Conservation (phyloP, 2,329 filamentous ascomycete genomes). For the Hypoxylon sp. region DNA sequence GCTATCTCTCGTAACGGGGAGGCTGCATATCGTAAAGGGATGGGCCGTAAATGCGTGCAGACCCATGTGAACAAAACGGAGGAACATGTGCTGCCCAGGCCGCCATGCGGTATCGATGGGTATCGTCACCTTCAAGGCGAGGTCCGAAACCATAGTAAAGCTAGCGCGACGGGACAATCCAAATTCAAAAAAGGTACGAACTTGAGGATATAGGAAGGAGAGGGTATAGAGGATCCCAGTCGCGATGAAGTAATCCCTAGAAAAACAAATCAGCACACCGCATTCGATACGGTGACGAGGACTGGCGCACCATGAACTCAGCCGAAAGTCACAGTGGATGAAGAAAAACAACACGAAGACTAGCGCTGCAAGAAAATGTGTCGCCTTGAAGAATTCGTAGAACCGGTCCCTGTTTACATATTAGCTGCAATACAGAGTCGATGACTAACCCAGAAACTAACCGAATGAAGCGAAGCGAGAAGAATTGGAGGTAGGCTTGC, state of each 20-base stretch:
- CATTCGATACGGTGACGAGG: neutral
- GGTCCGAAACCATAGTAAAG: constrained; percentile 58
- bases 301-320: constrained; percentile 65
- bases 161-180: constrained; percentile 62
- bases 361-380: constrained; percentile 66
- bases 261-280: constrained; percentile 8
- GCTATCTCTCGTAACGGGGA: constrained; percentile 53
- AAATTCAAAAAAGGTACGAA: constrained; percentile 65
- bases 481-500: constrained; percentile 69
- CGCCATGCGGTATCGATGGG: constrained; percentile 62
- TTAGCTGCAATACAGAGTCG: neutral
- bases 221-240: constrained; percentile 66
- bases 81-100: constrained; percentile 69
- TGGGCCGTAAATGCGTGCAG: constrained; percentile 63
- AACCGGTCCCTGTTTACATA: constrained; percentile 58
- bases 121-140: constrained; percentile 61
- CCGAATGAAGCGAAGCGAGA: constrained; percentile 66
- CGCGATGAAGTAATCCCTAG: constrained; percentile 73
- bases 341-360: constrained; percentile 73
- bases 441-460: constrained; percentile 48
- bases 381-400: constrained; percentile 74
- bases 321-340: constrained; percentile 69
- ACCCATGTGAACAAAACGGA: constrained; percentile 65
- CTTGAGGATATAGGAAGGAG: constrained; percentile 61
- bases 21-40: constrained; percentile 70